Evolutionary conservation across 495 filamentous ascomycete genomes (phyloP), one percentile per base, ranked within the genome.

Genomic region (Trichoderma virens): DNA sequence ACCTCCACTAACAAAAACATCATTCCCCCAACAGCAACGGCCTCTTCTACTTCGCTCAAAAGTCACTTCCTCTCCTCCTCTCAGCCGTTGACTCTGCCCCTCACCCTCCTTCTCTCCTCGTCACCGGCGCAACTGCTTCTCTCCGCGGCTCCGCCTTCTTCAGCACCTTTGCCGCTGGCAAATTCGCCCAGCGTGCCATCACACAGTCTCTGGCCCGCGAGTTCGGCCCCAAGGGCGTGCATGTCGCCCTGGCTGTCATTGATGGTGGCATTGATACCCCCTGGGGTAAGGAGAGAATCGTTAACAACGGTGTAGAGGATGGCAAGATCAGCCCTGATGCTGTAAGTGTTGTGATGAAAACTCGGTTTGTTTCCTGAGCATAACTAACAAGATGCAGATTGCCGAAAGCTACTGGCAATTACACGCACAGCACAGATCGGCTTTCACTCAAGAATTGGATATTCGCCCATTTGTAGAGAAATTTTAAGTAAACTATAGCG

Each of bases 251-350:
- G 76, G 84, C 86, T 5, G 85, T 96, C 64, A 86, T 97, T 64
- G 92, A 97, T 71, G 92, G 91, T 3, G 83, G 93, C 18, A 97
- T 97, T 77, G 90, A 96, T 75, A 90, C 89, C 59, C 89, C 89
- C 2, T 74, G 84, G 63, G 91, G 86, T 20, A 87, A 86, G 70
- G 80, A 75, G 1, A 90, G 74, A 66, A 69, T 71, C 4, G 81
- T 85, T 59, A 88, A 89, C 64, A 71, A 68, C n/a, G 81, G 79
- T 0, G 76, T 73, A 14, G 74, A 80, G 4, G 91, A 93, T 76
- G 86, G 86, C 0, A 95, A 93, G 76, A 80, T 96, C 60, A 87
- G 78, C 68, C 79, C 90, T n/a, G 86, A 90, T 69, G 90, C 89
- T 69, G 91, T 94, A 74, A 83, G 90, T 86, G 59, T 59, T 30